Evolutionary conservation across 1,284 basidiomycete species (phyloP), one percentile per base, ranked within the genome.

Genomic region (Marasmius fiardii): DNA sequence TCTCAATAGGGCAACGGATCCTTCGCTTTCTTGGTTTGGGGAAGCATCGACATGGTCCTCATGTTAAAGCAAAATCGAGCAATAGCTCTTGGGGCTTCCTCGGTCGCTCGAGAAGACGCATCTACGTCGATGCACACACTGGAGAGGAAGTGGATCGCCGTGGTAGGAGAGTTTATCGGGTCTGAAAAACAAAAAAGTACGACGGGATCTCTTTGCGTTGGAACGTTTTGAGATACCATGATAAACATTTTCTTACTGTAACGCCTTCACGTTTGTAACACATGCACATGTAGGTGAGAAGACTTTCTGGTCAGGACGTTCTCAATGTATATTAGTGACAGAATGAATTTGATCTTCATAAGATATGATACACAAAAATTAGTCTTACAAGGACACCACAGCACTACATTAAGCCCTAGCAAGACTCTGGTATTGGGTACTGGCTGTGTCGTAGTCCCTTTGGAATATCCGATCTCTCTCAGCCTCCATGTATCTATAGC

Each of bases 361-460:
- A 31, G 28, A 31, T 31, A 31, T 31, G 24, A 49, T 31, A 49
- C 31, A 31, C 16, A 4, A 33, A 18, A 28, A 23, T 16, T 33
- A 33, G 28, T 26, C 8, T 12, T 31, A 33, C 47, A 49, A 49
- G 2, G 28, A 60, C 21, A 50, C 37, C 28, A 31, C 10, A 28
- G 16, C 10, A 10, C 12, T 8, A 16, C 11, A 14, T 75, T 69
- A 90, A 57, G 86, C 84, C 53, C 85, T 79, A 39, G 85, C 82
- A 55, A 90, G 76, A 65, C 88, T 91, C 67, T 90, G 86, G 66
- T 93, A 93, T 60, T 83, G 80, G 48, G 84, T 64, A 61, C 80
- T 83, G 6, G 90, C 81, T 44, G 80, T 81, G 60, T 91, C 83
- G 69, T 94, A 94, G 66, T 90, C 84, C 48, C 74, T 68, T 55